Base-by-base conservation (phyloP, 176 grass and related monocot genomes). In the Leersia perrieri region DNA sequence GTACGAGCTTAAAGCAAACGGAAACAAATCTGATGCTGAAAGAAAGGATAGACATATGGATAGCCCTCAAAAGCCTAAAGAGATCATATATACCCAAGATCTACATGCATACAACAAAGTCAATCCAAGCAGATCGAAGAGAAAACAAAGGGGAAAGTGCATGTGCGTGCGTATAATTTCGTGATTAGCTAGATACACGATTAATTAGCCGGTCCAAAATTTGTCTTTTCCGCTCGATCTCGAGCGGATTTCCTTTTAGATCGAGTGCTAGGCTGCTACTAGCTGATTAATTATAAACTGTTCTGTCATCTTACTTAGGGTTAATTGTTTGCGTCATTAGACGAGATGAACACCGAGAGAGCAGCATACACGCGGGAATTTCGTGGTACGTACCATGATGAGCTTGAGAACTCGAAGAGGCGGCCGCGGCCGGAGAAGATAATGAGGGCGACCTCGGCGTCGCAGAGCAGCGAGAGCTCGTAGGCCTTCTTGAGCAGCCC, bases 401-500 rank as follows among this genome's bases (percentile, higher is more conserved):
- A 88, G 80, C 94, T 97, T 71, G 85, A 97, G 87, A 90, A 97
- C 89, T 97, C 94, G 44, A 89, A 97, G 82, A 97, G 89, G 74
- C 91, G 89, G 77, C 95, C 95, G 38, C 92, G 90, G 85, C 84
- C 87, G 84, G 94, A 97, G 87, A 97, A 97, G 89, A 97, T 87
- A 84, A 97, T 90, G 82, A 97, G 89, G 31, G 89, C 91, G 51
- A 97, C 85, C 89, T 97, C 91, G 67, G 94, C 94, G 75, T 97
- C 91, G 76, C 94, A 97, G 41, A 97, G 75, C 68, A 97, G 80
- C 1, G 91, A 91, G 41, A 97, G 91, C 85, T 97, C 94, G 80
- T 94, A 94, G 1, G 94, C 91, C 87, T 97, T 97, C 89, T 97
- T 97, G 57, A 97, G 90, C 62, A 97, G 85, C 9, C 94, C 94